A percentile compares a stretch with the other conserved stretches of the same genome.
Evolutionary conservation across 1,284 basidiomycete species (phyloP).

Genomic region (Rhodotorula sp.): DNA sequence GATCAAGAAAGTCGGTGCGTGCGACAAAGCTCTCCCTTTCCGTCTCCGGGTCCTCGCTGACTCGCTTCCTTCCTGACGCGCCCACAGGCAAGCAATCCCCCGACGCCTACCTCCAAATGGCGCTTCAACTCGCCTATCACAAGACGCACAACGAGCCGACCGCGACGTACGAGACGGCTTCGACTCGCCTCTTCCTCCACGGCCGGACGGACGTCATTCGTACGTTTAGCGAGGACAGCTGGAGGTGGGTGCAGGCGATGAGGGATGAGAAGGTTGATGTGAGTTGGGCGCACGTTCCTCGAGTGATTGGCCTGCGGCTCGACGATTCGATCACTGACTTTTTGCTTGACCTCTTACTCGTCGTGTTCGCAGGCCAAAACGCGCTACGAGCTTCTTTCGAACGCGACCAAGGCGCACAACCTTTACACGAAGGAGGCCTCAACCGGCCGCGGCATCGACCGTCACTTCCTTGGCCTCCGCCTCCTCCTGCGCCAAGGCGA

Average conservation of each 20-base stretch:
- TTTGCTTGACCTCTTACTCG: neutral
- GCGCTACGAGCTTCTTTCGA: conserved; percentile 61
- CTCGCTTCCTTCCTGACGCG: neutral
- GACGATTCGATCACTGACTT: too few relatives aligned
- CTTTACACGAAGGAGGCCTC: conserved; percentile 74
- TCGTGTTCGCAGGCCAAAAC: conserved; percentile 50
- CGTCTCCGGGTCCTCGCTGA: conserved; percentile 1
- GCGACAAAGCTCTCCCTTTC: neutral
- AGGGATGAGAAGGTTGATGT: conserved; percentile 59
- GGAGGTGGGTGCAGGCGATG: conserved; percentile 78
- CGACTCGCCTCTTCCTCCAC: conserved; percentile 84
- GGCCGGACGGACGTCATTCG: conserved; percentile 93
- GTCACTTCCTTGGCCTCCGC: conserved; percentile 84
- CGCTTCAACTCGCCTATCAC: conserved; percentile 89
- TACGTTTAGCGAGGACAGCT: conserved; percentile 70
- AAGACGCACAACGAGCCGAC: conserved; percentile 72
- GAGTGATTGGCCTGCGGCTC: neutral
- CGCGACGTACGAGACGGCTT: conserved; percentile 91
- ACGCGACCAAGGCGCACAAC: conserved; percentile 72
- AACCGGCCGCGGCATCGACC: conserved; percentile 82
- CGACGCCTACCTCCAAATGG: conserved; percentile 91
- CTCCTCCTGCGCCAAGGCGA: conserved; percentile 60
- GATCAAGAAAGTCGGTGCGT: conserved; percentile 76
- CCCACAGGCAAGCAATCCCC: conserved; percentile 68
- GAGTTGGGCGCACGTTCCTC: conserved; percentile 38